Conservation (phyloP, 139 green algal genomes). For the Edaphochlamys debaryana region DNA sequence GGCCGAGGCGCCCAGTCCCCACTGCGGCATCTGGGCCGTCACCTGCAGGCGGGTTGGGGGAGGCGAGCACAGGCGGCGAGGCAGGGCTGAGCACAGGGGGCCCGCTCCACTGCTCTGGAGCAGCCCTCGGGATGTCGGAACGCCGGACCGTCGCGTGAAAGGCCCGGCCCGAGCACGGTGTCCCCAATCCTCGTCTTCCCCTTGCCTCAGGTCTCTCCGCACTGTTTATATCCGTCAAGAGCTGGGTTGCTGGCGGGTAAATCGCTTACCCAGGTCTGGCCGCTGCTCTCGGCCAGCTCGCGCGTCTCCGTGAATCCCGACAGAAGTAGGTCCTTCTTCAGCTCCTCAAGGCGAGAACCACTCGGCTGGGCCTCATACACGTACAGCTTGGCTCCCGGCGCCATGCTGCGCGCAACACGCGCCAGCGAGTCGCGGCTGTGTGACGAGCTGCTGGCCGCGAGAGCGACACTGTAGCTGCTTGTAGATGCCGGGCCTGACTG, state of each 20-base stretch:
- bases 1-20: conserved; percentile 67
- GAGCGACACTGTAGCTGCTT: neutral
- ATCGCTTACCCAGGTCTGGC: too few relatives aligned
- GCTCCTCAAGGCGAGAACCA: neutral
- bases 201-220: neutral
- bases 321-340: conserved; percentile 68
- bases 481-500: neutral
- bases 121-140: too few relatives aligned
- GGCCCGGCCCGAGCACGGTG: too few relatives aligned
- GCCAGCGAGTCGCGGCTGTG: conserved; percentile 21
- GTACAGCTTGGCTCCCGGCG: conserved; percentile 33
- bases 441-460: conserved; percentile 7
- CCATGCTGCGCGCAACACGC: conserved; percentile 13
- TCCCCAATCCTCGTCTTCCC: too few relatives aligned
- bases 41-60: conserved; percentile 54
- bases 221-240: neutral
- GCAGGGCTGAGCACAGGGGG: neutral
- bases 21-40: conserved; percentile 62
- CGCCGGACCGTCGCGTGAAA: too few relatives aligned
- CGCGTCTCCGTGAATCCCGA: conserved; percentile 59
- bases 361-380: conserved; percentile 19
- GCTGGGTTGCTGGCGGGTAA: too few relatives aligned
- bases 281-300: neutral
- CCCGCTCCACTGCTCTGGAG: too few relatives aligned
- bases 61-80: too few relatives aligned